Evolutionary conservation across 441 rosid species (phyloP).

Genomic region (Rhodomyrtus psidioides): DNA sequence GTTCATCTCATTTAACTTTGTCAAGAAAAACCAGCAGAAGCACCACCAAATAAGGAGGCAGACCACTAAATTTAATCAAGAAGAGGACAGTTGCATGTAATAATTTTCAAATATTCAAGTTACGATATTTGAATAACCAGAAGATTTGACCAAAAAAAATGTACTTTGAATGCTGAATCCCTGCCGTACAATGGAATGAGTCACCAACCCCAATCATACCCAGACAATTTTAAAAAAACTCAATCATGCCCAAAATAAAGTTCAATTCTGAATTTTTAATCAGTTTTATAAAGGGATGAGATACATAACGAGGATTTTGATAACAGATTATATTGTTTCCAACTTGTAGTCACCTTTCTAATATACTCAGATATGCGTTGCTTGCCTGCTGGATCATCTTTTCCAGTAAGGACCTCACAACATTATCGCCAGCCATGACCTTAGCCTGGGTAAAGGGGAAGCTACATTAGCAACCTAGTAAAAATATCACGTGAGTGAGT

Average conservation of each 20-base stretch:
- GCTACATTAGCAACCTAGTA: slow-evolving; percentile 6
- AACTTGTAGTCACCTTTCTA: slow-evolving; percentile 64
- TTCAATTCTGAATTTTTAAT: not conserved
- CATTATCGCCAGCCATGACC: slow-evolving; percentile 96
- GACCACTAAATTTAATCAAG: not conserved
- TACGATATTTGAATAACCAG: not conserved
- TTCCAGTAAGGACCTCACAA: slow-evolving; percentile 87
- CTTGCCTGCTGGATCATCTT: slow-evolving; percentile 94
- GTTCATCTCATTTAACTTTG: not conserved
- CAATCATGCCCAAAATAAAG: not conserved
- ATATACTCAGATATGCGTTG: slow-evolving; percentile 84
- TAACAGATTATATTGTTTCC: not conserved
- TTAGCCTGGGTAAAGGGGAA: slow-evolving; percentile 58
- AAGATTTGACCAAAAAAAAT: not conserved
- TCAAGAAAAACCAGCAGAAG: not conserved
- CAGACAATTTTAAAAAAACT: not conserved
- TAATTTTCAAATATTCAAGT: not conserved
- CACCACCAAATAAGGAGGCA: not conserved
- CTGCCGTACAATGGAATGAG: not conserved
- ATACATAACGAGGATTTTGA: not conserved
- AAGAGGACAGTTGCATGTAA: not conserved
- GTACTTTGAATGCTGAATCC: not conserved
- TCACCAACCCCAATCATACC: not conserved
- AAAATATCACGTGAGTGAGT: not conserved
- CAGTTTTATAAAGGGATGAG: not conserved